Conservation (phyloP, 805 yeast species). For the Kockiozyma suomiensis region DNA sequence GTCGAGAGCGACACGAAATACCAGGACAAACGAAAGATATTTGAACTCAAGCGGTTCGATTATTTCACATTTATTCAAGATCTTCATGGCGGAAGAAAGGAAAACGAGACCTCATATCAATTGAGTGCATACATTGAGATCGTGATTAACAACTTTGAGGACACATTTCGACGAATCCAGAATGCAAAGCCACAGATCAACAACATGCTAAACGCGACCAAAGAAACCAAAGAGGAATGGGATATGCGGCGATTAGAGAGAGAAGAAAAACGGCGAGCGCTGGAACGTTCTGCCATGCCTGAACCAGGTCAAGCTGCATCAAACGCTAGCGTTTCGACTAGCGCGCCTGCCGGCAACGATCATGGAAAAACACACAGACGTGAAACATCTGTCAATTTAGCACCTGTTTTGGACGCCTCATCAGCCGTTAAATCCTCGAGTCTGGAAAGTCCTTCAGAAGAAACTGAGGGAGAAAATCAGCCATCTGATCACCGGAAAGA, state of each 20-base stretch:
- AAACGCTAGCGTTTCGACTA: background rate
- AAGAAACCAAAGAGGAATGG: slow-evolving; percentile 40
- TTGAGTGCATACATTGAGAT: slow-evolving; percentile 45
- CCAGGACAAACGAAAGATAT: slow-evolving; percentile 45
- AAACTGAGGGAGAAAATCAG: slow-evolving; percentile 4
- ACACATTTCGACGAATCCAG: slow-evolving; percentile 38
- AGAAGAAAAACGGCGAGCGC: slow-evolving; percentile 43
- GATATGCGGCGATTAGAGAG: slow-evolving; percentile 42
- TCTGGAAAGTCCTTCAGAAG: background rate
- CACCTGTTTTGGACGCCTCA: background rate
- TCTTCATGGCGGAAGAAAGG: slow-evolving; percentile 48
- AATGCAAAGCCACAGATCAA: slow-evolving; percentile 41
- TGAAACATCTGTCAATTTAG: background rate
- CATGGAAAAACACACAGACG: background rate
- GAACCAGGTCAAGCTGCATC: slow-evolving; percentile 13
- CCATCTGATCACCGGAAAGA: slow-evolving; percentile 41
- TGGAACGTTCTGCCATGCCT: slow-evolving; percentile 41
- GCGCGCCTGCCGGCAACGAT: background rate
- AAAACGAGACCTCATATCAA: slow-evolving; percentile 45
- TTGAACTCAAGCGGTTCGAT: slow-evolving; percentile 49
- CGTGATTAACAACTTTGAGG: slow-evolving; percentile 39
- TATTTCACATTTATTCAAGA: slow-evolving; percentile 47
- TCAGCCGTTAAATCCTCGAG: background rate
- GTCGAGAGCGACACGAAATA: slow-evolving; percentile 46
- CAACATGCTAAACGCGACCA: slow-evolving; percentile 32